Base-by-base conservation (phyloP, 169 alveolate species). In the Plasmodium ovale region DNA sequence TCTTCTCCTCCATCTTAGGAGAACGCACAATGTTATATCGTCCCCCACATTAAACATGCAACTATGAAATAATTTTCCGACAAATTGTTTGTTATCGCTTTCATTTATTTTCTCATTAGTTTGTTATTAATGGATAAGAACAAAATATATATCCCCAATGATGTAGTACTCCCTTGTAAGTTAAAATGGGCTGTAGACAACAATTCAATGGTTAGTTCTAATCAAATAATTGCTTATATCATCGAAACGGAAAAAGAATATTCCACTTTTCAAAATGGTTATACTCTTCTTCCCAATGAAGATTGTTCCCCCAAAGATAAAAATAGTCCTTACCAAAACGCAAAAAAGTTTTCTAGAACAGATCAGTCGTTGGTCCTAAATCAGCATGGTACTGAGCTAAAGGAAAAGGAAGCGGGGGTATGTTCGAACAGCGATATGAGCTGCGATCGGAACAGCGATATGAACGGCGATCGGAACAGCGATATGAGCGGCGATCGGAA, bases 131-230 rank as follows among this genome's bases (percentile, higher is more conserved):
- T 77, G 88, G 88, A 77, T 44, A 77, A 31, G 74, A 68, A 23
- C 16, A 77, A 54, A 60, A 64, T 77, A 37, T 77, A 42, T 77
- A 47, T 77, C 31, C 88, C 88, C 0, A 27, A 64, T 33, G 49
- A 49, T 67, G 42, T 77, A 27, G 37, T 56, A 7, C 49, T 77
- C 39, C 88, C 88, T n/a, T 77, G 88, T 62, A 77, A 77, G 44
- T 39, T 77, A 77, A 77, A 77, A 77, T 77, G 88, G 88, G 54
- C 79, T 7, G 88, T 77, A 64, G 88, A 77, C 62, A 64, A 77
- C 37, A 77, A 77, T 67, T 29, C 79, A 35, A 31, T 77, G 19
- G 69, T 77, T 77, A 77, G 79, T 25, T 51, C 74, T 25, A 77
- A 77, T 29, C 88, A 77, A 64, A 77, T 77, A 60, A 77, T 77